phyloP scores from a whole-genome alignment of 495 filamentous ascomycete genomes.

The Aspergillus kassunensis region DNA sequence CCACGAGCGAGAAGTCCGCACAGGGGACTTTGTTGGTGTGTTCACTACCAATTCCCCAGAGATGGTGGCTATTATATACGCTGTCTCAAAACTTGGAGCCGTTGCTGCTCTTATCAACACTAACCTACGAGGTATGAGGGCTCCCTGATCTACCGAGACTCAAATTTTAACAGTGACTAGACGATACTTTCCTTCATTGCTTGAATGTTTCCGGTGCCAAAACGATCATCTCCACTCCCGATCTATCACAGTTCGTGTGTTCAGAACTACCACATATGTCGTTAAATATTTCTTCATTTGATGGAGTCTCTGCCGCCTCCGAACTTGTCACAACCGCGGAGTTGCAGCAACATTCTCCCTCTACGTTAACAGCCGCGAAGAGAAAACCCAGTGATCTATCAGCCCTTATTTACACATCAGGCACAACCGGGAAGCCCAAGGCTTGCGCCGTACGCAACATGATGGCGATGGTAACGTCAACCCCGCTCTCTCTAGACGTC shows the following conservation, averaged over 20 bases:
- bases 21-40: conserved; percentile 42
- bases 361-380: conserved; percentile 31
- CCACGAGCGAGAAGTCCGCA: conserved; percentile 29
- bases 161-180: conserved; percentile 19
- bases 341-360: conserved; percentile 36
- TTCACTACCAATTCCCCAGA: conserved; percentile 69
- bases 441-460: conserved; percentile 70
- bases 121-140: conserved; percentile 63
- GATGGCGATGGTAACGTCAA: conserved; percentile 46
- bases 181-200: conserved; percentile 72
- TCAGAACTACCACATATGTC: conserved; percentile 36
- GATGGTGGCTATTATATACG: conserved; percentile 76
- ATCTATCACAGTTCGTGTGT: conserved; percentile 39
- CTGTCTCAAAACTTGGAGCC: conserved; percentile 78
- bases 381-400: conserved; percentile 50
- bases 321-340: conserved; percentile 42
- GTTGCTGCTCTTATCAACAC: conserved; percentile 90
- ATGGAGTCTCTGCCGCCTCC: conserved; percentile 52
- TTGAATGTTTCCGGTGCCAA: conserved; percentile 65
- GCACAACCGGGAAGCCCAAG: conserved; percentile 90
- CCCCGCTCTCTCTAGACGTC: conserved; percentile 31
- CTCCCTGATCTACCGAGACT: neutral
- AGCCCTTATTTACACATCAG: conserved; percentile 77
- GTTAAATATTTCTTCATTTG: conserved; percentile 40
- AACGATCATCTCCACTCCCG: conserved; percentile 57